Evolutionary conservation across 2,329 filamentous ascomycete genomes (phyloP), one percentile per base, ranked within the genome.

Genomic region (Hyphodiscus sp.): DNA sequence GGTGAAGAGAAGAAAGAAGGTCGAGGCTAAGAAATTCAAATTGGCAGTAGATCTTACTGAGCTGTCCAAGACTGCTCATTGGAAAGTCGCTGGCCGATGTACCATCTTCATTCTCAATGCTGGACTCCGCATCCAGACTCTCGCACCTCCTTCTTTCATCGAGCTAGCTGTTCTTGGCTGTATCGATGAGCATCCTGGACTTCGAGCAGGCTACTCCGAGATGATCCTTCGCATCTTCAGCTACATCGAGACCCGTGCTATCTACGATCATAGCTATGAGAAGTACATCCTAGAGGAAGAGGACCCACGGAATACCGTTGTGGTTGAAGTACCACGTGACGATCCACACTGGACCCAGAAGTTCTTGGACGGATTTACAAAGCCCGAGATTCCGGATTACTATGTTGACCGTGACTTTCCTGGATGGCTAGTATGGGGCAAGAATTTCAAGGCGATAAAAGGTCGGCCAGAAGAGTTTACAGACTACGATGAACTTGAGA

Each of bases 371-470:
- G 79, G 82, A 20, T 99, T 99, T 68, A 83, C 85, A 10, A 79
- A 87, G 47, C 84, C 86, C 6, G 85, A 74, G 13, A 63, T 84
- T 30, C 85, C 89, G 0, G 85, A 95, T 58, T 96, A 95, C 69
- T 95, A 91, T 68, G 83, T 97, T 45, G 94, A 99, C 67, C 81
- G 84, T 51, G 92, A 97, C 67, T 88, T 95, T 67, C 90, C 92
- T 4, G 94, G 94, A 30, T 99, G 95, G 95, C 78, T 99, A 18
- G 91, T 95, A 0, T 99, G 94, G 94, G 87, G 87, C 50, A 89
- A 94, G 70, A 83, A 79, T 30, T 92, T 97, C 76, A 85, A 83
- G 15, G 94, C 86, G 0, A 91, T 86, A 68, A 82, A 83, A 56
- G 83, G 87, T 2, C 85, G 87, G 50, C 83, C 91, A 26, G 75